Evolutionary conservation across 345 rosid genomes (phyloP).

Genomic region (Populus alba): DNA sequence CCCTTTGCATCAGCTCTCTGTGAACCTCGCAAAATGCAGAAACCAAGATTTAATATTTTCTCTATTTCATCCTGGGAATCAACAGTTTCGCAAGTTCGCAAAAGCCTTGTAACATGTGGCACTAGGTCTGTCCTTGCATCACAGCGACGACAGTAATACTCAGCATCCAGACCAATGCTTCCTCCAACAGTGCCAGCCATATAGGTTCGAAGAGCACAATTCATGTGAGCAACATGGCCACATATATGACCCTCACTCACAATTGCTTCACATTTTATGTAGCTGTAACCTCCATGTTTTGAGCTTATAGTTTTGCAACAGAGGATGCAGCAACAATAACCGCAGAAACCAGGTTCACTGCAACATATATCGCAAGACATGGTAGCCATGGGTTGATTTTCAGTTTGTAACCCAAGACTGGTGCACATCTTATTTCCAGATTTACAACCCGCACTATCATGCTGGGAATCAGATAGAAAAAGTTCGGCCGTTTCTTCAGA

Average conservation of each 20-base stretch:
- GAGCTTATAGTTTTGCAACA: constrained; percentile 58
- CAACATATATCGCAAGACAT: constrained; percentile 89
- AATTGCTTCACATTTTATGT: constrained; percentile 65
- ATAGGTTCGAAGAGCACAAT: constrained; percentile 75
- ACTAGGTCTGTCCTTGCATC: constrained; percentile 64
- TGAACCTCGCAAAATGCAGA: constrained; percentile 60
- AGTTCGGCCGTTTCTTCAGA: constrained; percentile 38
- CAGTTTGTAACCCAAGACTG: constrained; percentile 39
- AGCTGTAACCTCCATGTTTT: constrained; percentile 58
- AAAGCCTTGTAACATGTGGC: constrained; percentile 53
- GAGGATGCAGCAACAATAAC: constrained; percentile 81
- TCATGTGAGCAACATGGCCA: constrained; percentile 82
- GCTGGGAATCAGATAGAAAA: constrained; percentile 25
- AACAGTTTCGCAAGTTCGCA: constrained; percentile 53
- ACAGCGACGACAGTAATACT: constrained; percentile 81
- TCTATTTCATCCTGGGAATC: constrained; percentile 50
- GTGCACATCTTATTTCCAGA: constrained; percentile 66
- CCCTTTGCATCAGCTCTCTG: constrained; percentile 44
- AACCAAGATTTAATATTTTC: constrained; percentile 57
- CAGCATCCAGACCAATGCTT: constrained; percentile 81
- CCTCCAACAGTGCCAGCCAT: constrained; percentile 91
- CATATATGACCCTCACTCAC: constrained; percentile 51
- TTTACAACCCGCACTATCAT: constrained; percentile 49
- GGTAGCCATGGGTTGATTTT: constrained; percentile 22
- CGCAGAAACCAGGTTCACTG: constrained; percentile 61